Evolutionary conservation across 1,284 basidiomycete species (phyloP).

Genomic region (Puccinia triticina): DNA sequence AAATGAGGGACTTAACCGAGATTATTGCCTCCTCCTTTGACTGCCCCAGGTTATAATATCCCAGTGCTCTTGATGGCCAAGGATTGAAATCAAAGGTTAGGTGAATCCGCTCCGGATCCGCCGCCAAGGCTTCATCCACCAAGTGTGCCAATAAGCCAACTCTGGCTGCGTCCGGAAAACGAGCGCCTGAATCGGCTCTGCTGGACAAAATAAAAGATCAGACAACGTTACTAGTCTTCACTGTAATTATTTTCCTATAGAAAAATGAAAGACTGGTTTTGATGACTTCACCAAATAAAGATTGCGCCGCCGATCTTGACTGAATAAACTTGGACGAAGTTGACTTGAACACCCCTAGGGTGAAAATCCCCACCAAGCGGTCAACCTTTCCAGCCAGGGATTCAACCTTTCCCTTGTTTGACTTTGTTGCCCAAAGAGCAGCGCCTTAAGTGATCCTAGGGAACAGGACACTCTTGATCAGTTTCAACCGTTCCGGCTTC

Average conservation of each 20-base stretch:
- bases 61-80: too few species aligned
- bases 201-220: not conserved
- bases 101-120: not conserved
- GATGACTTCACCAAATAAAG: not conserved
- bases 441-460: constrained; percentile 8
- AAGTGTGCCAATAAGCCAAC: not conserved
- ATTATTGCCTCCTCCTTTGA: too few species aligned
- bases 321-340: not conserved
- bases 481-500: not conserved
- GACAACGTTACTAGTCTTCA: not conserved
- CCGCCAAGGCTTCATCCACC: not conserved
- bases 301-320: not conserved
- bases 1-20: too few species aligned
- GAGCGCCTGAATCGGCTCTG: not conserved
- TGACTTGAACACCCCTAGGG: not conserved
- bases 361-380: not conserved
- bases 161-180: not conserved
- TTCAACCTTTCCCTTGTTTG: not conserved
- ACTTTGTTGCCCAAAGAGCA: not conserved
- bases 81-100: not conserved
- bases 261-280: not conserved
- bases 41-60: too few species aligned
- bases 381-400: not conserved
- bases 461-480: not conserved
- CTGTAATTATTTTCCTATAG: not conserved